Conservation (phyloP, 352 stramenopile genomes). For the Globisporangium barbulae region DNA sequence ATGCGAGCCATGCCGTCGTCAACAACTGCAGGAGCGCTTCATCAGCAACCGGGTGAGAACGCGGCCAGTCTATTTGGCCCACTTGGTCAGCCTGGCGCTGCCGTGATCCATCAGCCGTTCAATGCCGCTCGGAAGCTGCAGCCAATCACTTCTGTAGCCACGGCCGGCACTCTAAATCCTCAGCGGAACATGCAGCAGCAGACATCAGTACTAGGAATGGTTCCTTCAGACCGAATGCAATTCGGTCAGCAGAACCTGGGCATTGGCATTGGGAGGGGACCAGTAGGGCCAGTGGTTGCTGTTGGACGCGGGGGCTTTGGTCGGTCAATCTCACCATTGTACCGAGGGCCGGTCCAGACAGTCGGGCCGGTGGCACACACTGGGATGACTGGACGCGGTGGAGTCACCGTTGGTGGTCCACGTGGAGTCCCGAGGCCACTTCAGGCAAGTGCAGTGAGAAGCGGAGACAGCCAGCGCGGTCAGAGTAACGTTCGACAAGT, state of each 20-base stretch:
- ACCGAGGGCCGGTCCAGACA: background rate
- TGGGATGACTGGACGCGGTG: background rate
- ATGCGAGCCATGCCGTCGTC: background rate
- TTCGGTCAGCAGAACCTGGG: background rate
- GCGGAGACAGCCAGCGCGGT: background rate
- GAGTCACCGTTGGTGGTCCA: background rate
- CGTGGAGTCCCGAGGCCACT: conserved; percentile 3
- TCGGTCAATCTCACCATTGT: conserved; percentile 2
- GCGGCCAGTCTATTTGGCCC: background rate
- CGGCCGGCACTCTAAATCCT: too few species aligned
- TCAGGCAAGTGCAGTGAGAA: background rate
- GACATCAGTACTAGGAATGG: background rate
- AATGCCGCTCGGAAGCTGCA: conserved; percentile 13
- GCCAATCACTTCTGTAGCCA: background rate
- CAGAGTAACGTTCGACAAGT: background rate
- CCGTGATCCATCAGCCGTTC: background rate
- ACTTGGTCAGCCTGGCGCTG: background rate
- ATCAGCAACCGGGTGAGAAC: background rate
- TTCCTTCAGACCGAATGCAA: background rate
- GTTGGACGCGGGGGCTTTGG: background rate
- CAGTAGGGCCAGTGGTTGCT: background rate
- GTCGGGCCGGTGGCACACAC: background rate
- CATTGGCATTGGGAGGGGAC: background rate
- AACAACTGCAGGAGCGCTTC: background rate
- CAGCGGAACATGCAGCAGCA: background rate